Evolutionary conservation across 2,329 filamentous ascomycete genomes (phyloP), one percentile per base, ranked within the genome.

Genomic region (Aureobasidium sp.): DNA sequence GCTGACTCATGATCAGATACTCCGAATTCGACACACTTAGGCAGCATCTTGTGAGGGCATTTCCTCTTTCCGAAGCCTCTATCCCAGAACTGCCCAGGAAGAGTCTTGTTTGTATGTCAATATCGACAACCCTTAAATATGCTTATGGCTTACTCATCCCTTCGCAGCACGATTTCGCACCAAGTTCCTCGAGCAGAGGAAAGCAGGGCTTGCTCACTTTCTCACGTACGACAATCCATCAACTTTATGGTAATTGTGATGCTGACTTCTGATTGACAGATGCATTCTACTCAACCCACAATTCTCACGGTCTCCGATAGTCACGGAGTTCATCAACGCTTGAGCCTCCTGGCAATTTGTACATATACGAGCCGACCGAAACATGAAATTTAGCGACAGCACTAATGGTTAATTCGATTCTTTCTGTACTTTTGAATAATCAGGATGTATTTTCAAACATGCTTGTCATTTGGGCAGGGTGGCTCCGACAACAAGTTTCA

Each of bases 231-330:
- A 79, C n/a, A 30, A 25, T 37, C n/a, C 49, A 10, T 3, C 3
- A 16, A 27, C 15, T 8, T 32, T 3, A 9, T 54, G 21, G 15
- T 44, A 44, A 44, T 58, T 3, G 10, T 42, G 41, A 41, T 36
- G 54, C 58, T 63, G 36, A 59, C 45, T 50, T 5, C 15, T 30
- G 32, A 47, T 37, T 27, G n/a, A 37, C 70, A 96, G 91, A 72
- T 97, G 92, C 76, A 87, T 97, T 64, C 77, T 97, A 66, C 77
- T 97, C 34, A 97, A 97, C 73, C 93, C 93, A 0, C 91, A 97
- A 73, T 97, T 97, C 71, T 90, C 91, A 37, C 89, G 89, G 10
- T 94, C 90, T n/a, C 90, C 91, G 0, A 85, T 96, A 1, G 80
- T 96, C 47, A 96, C 94, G 72, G 91, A 96, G 62, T 97, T 97